Evolutionary conservation across 2,329 filamentous ascomycete genomes (phyloP), one percentile per base, ranked within the genome.

Genomic region (Endothia cerciana): DNA sequence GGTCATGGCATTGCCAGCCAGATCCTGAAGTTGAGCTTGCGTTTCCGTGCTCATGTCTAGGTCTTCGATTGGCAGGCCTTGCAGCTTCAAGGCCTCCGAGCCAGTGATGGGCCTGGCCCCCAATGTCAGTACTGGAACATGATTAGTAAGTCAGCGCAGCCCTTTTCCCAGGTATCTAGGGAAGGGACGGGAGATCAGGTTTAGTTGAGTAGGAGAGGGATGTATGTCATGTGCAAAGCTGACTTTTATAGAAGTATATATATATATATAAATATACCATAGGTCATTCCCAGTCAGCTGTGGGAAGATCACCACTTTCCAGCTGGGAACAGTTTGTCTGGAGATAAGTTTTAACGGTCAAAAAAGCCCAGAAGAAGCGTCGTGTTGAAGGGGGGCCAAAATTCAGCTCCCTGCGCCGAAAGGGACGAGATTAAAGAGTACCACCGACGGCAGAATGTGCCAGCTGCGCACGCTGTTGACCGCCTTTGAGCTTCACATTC

Each of bases 1-100:
- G 0, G 85, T 88, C 91, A 94, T 94, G 0, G 91, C 91, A 73
- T 95, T 94, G 0, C 91, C 91, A 2, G 90, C 90, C 2, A 94
- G 78, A 69, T 93, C 87, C 68, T 89, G 86, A 2, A 92, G 79
- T 22, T 93, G 79, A 1, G 77, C 75, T 57, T 88, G 81, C 0
- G 82, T 84, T 70, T 94, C 88, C 10, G 83, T 83, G 0, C 85
- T 88, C n/a, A 93, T 81, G 0, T 87, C 78, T 13, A 94, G 78
- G 59, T 83, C 82, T 62, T 87, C 77, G 1, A 89, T 74, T 0
- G 90, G 89, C 59, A 94, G 79, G 1, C 91, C 91, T 77, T 94
- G 91, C 5, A 93, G 75, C 7, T 79, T 75, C 1, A 94, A 77
- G 1, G 85, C 79, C 73, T 94, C 90, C 5, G 83, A 80, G 0